Evolutionary conservation across 2,329 filamentous ascomycete species (phyloP), one percentile per base, ranked within the genome.

Genomic region (Ambrosiella cleistominuta): DNA sequence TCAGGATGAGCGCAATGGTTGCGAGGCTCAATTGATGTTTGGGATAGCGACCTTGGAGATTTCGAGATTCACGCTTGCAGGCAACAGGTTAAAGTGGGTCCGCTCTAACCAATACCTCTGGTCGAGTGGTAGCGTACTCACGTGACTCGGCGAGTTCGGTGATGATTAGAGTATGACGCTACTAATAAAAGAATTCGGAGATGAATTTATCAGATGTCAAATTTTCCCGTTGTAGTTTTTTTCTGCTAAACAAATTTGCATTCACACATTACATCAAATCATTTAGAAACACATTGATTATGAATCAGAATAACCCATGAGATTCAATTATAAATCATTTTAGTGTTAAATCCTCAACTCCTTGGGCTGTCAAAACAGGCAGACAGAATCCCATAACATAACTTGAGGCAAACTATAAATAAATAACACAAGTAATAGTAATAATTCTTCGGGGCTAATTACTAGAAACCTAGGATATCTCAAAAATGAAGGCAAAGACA

Each of bases 71-170:
- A 56, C 17, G 38, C 39, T 45, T 19, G 7, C 15, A 27, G 54
- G 52, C n/a, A 36, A 50, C 39, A 27, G 44, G 13, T 39, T n/a
- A 37, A 57, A 57, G 45, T 57, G 56, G 56, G 47, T 38, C 56
- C 17, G 35, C 9, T 51, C 11, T 35, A 19, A 35, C 27, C 27
- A 11, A 15, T 5, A 15, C 7, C n/a, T 47, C 8, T 15, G 9
- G 11, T 47, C 11, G n/a, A 7, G 7, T 51, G 27, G 19, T 35
- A 36, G 19, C 19, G 47, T 57, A 47, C 35, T 57, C 56, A 57
- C 56, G 45, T 57, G 56, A 57, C 8, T 51, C 47, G 47, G 47
- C 15, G 35, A 45, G 36, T 1, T 45, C 19, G 54, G 47, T 51
- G 47, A 49, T 3, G 15, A 27, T 51, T 13, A 19, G 35, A 35